Conservation (phyloP, 2,329 filamentous ascomycete genomes). For the Pezicula carpinea region DNA sequence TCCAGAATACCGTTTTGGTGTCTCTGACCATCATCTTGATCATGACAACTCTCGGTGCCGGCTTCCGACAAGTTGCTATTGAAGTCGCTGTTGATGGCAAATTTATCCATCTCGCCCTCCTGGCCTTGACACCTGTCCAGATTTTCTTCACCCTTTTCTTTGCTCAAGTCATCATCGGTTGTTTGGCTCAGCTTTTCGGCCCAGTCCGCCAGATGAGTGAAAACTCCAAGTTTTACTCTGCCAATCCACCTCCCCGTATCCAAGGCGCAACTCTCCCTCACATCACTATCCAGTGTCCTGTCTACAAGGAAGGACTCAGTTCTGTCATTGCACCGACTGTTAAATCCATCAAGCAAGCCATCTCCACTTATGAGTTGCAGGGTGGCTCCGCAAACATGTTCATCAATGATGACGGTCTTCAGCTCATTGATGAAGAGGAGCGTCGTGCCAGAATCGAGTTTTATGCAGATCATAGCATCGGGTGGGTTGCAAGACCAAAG, state of each 20-base stretch:
- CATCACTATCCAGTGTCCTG: constrained; percentile 79
- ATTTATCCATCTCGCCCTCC: constrained; percentile 59
- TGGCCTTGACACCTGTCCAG: constrained; percentile 64
- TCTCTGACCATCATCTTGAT: constrained; percentile 62
- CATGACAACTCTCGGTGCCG: constrained; percentile 62
- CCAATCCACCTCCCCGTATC: constrained; percentile 59
- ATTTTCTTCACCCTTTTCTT: constrained; percentile 83
- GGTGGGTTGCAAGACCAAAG: constrained; percentile 62
- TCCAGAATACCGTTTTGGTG: constrained; percentile 67
- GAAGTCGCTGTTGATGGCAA: constrained; percentile 61
- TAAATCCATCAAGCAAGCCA: constrained; percentile 71
- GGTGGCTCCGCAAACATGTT: constrained; percentile 77
- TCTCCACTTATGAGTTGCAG: constrained; percentile 72
- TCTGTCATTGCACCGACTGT: constrained; percentile 75
- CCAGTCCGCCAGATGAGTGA: constrained; percentile 66
- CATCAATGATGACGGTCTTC: constrained; percentile 70
- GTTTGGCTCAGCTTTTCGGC: constrained; percentile 70
- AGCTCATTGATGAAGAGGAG: constrained; percentile 60
- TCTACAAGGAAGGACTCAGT: constrained; percentile 78
- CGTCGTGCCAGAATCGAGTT: constrained; percentile 61
- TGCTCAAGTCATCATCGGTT: constrained; percentile 71
- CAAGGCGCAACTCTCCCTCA: constrained; percentile 57
- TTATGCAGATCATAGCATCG: constrained; percentile 64
- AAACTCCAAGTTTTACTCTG: constrained; percentile 82
- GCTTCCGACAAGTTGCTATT: constrained; percentile 64